Conservation (phyloP, 2,329 filamentous ascomycete genomes). For the Monilinia fructicola region DNA sequence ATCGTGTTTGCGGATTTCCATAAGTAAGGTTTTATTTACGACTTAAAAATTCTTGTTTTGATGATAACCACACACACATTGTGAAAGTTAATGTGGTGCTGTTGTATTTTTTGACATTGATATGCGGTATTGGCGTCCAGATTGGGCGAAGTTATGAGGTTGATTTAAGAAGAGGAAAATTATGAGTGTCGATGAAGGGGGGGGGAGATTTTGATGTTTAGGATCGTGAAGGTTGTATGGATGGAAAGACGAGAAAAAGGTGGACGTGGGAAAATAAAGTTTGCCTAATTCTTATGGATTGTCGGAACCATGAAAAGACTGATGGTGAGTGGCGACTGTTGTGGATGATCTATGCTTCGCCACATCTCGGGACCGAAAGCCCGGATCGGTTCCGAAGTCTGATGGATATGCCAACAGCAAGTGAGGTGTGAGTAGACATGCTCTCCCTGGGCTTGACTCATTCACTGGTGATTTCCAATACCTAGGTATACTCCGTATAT, state of each 20-base stretch:
- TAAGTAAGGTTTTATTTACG: neutral
- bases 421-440: neutral
- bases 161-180: neutral
- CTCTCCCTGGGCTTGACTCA: neutral
- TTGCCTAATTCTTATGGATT: neutral
- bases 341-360: neutral
- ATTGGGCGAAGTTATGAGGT: neutral
- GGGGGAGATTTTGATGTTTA: neutral
- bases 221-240: conserved; percentile 4
- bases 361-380: neutral
- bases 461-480: too few species aligned
- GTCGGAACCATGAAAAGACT: too few species aligned
- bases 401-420: neutral
- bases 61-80: neutral
- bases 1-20: conserved; percentile 9
- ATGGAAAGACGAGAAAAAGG: neutral
- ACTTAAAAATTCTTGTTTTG: neutral
- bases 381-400: neutral
- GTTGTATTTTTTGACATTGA: neutral
- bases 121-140: neutral
- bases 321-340: neutral
- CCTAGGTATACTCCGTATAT: too few species aligned
- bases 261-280: neutral
- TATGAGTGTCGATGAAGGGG: conserved; percentile 8
- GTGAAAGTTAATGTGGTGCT: conserved; percentile 1